These are phyloP conservation scores for Kregervanrija fluxuum DNA, from an alignment of 805 yeast species.

Conservation along the genomic window DNA sequence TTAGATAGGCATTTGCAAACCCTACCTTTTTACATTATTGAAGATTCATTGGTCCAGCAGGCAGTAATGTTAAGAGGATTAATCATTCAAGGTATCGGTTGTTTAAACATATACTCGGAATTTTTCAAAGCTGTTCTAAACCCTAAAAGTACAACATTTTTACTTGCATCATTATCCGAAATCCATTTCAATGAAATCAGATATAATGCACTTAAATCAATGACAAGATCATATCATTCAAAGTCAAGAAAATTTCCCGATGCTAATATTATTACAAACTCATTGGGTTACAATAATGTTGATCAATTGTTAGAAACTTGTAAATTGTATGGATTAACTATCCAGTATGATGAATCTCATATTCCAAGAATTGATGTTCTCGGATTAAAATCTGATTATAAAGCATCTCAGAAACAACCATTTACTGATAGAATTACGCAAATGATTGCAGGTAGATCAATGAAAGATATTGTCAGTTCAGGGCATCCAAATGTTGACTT, in stretches of 20 bases:
- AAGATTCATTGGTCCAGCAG: conserved; percentile 52
- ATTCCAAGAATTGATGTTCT: conserved; percentile 33
- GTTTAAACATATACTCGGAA: conserved; percentile 50
- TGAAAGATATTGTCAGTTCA: conserved; percentile 32
- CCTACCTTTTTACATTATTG: conserved; percentile 50
- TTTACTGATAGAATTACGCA: conserved; percentile 36
- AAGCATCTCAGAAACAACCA: conserved; percentile 35
- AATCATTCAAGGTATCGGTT: conserved; percentile 58
- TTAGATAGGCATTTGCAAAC: conserved; percentile 67
- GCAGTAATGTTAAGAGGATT: conserved; percentile 67
- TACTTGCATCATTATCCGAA: conserved; percentile 70
- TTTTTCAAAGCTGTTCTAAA: conserved; percentile 54
- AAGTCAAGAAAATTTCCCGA: conserved; percentile 58
- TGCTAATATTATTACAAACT: conserved; percentile 34
- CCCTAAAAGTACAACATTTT: conserved; percentile 45
- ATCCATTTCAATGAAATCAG: conserved; percentile 74
- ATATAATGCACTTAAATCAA: conserved; percentile 60
- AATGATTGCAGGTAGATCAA: conserved; percentile 26
- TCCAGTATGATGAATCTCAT: conserved; percentile 22
- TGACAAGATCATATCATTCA: conserved; percentile 61
- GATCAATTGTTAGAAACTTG: conserved; percentile 52
- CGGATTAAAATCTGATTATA: conserved; percentile 29
- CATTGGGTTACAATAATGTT: conserved; percentile 62
- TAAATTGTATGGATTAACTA: conserved; percentile 53
- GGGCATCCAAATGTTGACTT: conserved; percentile 24